Conservation (phyloP, 2,329 filamentous ascomycete species). For the Colletotrichum sp. region DNA sequence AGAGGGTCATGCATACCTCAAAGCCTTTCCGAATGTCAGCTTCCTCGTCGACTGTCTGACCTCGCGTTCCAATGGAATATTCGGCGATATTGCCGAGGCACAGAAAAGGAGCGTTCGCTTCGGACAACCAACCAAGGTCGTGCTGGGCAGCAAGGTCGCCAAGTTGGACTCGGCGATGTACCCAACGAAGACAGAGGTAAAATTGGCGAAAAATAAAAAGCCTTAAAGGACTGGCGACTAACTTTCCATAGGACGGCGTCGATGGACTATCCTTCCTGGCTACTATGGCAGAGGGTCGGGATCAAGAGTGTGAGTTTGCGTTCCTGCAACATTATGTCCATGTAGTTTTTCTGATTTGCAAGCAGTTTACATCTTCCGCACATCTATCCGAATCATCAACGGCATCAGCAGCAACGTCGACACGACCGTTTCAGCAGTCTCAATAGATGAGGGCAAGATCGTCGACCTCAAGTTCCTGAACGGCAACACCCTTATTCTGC, state of each 20-base stretch:
- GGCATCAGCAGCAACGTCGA: slow-evolving; percentile 58
- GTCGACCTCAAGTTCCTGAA: slow-evolving; percentile 73
- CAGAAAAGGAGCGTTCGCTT: slow-evolving; percentile 73
- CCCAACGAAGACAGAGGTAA: slow-evolving; percentile 35
- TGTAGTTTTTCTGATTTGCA: slow-evolving; percentile 32
- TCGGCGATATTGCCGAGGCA: slow-evolving; percentile 71
- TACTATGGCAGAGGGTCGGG: slow-evolving; percentile 41
- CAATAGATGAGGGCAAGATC: slow-evolving; percentile 48
- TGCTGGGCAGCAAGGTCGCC: slow-evolving; percentile 48
- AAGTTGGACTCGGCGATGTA: slow-evolving; percentile 66
- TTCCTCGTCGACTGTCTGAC: slow-evolving; percentile 67
- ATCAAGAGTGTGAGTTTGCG: slow-evolving; percentile 39
- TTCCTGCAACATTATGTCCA: slow-evolving; percentile 23
- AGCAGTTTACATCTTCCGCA: slow-evolving; percentile 61
- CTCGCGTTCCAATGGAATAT: slow-evolving; percentile 64
- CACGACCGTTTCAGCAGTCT: slow-evolving; percentile 44
- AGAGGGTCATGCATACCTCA: slow-evolving; percentile 49
- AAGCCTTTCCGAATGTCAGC: slow-evolving; percentile 64
- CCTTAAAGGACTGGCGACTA: background rate
- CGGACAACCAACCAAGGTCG: slow-evolving; percentile 57
- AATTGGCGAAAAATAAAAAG: slow-evolving; percentile 10
- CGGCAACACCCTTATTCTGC: slow-evolving; percentile 63
- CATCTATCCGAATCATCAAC: slow-evolving; percentile 57
- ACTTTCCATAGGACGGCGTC: slow-evolving; percentile 32
- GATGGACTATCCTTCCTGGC: slow-evolving; percentile 44